Percentiles rank a stretch among this genome's conserved stretches.
These are phyloP conservation scores for Endotrypanum monterogeii DNA, from an alignment of 208 protist species.

Conservation along the genomic window DNA sequence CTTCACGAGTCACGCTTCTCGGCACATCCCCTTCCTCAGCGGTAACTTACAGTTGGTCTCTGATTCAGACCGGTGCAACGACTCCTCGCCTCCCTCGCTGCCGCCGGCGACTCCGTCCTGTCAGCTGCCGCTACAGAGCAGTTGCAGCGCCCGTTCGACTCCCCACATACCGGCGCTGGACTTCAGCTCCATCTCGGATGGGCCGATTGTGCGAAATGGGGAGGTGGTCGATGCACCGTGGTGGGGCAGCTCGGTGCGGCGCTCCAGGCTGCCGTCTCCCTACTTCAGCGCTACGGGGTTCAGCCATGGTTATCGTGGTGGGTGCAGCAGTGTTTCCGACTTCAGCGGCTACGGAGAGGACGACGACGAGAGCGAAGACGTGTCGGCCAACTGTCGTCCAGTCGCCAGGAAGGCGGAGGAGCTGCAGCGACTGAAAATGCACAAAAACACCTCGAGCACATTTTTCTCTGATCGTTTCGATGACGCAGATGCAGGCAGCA, in stretches of 20 bases:
- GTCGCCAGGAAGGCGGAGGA: neutral
- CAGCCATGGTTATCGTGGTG: neutral
- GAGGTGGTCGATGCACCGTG: slow-evolving; percentile 9
- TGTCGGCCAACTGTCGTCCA: slow-evolving; percentile 12
- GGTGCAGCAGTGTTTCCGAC: slow-evolving; percentile 4
- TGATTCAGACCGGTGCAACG: neutral
- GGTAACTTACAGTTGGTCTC: neutral
- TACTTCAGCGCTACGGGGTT: neutral
- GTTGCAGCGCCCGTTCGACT: neutral
- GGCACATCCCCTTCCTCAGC: neutral
- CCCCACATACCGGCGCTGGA: slow-evolving; percentile 15
- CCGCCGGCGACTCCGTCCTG: neutral
- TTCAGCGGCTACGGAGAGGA: slow-evolving; percentile 24
- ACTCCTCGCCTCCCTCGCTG: neutral
- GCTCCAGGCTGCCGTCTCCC: slow-evolving; percentile 11
- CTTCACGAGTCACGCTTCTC: neutral
- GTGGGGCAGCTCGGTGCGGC: slow-evolving; percentile 12
- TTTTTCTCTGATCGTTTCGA: neutral
- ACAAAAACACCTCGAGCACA: neutral
- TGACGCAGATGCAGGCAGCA: slow-evolving; percentile 8
- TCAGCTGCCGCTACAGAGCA: neutral
- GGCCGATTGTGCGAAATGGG: slow-evolving; percentile 18
- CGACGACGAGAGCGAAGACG: slow-evolving; percentile 24
- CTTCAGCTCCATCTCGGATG: slow-evolving; percentile 21
- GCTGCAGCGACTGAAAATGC: neutral